Base-by-base conservation (phyloP, 2,329 filamentous ascomycete species). In the Cytospora chrysosperma region DNA sequence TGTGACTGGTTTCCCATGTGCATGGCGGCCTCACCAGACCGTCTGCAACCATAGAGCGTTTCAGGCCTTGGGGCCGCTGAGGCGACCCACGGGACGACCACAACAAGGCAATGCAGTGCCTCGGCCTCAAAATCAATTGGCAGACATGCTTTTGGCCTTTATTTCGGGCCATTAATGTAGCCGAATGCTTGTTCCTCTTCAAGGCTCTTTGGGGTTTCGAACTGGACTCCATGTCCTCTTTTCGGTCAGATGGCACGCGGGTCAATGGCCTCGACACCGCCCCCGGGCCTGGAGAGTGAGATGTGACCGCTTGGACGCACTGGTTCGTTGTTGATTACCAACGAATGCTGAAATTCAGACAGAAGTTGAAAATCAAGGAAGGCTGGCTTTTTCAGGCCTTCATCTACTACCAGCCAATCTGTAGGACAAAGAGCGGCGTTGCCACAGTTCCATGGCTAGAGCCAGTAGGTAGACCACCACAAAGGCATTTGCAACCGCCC, bases 181-280 rank as follows among this genome's bases (percentile, higher is more conserved):
- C 37, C 51, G 21, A 49, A 51, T 12, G 19, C 28, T 17, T 3
- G 19, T 21, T 21, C 7, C 17, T 47, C 1, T 34, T 30, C 8
- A 28, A 34, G 17, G 9, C 37, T 27, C 13, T 49, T 2, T 3
- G 10, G 21, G 28, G 28, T 10, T 13, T 26, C 9, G 12, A 37
- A 5, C 17, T 19, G 17, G 28, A 49, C 10, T 27, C 28, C 5
- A 61, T 26, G 37, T 21, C 24, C 24, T 34, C 17, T 52, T 49
- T 30, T 15, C n/a, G n/a, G n/a, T n/a, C 12, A 49, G 59, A 61
- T 61, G 59, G 50, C 27, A 34, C 51, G 24, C 51, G 24, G 59
- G 59, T 27, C 58, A 27, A 8, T 21, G 28, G 21, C 28, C 17
- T 26, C 21, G 27, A 49, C 15, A 24, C 19, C n/a, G 21, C 7